Evolutionary conservation across 148 eudicot species (phyloP).

Genomic region (Rheum nobile): DNA sequence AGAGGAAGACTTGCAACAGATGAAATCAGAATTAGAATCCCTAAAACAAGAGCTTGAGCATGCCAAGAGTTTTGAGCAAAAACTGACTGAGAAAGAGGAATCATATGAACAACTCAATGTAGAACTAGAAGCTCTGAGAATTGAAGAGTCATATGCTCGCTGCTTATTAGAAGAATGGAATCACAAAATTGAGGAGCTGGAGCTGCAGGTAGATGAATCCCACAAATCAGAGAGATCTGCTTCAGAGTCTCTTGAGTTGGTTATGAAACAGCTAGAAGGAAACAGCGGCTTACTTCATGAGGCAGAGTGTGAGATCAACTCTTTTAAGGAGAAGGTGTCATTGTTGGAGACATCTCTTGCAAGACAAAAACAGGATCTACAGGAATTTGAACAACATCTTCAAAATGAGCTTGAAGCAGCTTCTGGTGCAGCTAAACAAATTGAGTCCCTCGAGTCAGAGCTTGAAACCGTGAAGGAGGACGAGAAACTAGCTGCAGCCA

Average conservation of each 20-base stretch:
- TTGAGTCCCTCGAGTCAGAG: constrained; percentile 40
- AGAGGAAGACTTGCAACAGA: constrained; percentile 11
- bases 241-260: constrained; percentile 59
- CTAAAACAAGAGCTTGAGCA: background rate
- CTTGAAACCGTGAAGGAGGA: constrained; percentile 64
- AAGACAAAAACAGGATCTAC: constrained; percentile 51
- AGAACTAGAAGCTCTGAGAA: constrained; percentile 70
- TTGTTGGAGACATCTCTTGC: constrained; percentile 58
- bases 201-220: constrained; percentile 45
- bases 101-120: constrained; percentile 56
- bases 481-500: constrained; percentile 49
- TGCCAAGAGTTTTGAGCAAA: constrained; percentile 30
- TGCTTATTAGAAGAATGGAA: constrained; percentile 58
- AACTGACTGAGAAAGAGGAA: constrained; percentile 41
- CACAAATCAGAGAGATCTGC: constrained; percentile 64
- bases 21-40: constrained; percentile 9
- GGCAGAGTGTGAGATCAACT: constrained; percentile 52
- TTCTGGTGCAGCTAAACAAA: constrained; percentile 32
- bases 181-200: constrained; percentile 44
- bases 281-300: constrained; percentile 61
- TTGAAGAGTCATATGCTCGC: constrained; percentile 60
- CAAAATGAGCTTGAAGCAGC: constrained; percentile 48
- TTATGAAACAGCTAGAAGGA: constrained; percentile 66
- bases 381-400: constrained; percentile 41
- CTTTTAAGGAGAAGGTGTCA: constrained; percentile 66